Evolutionary conservation across 192 early-diverging fungal genomes (phyloP).

Genomic region (Coemansia sp.): DNA sequence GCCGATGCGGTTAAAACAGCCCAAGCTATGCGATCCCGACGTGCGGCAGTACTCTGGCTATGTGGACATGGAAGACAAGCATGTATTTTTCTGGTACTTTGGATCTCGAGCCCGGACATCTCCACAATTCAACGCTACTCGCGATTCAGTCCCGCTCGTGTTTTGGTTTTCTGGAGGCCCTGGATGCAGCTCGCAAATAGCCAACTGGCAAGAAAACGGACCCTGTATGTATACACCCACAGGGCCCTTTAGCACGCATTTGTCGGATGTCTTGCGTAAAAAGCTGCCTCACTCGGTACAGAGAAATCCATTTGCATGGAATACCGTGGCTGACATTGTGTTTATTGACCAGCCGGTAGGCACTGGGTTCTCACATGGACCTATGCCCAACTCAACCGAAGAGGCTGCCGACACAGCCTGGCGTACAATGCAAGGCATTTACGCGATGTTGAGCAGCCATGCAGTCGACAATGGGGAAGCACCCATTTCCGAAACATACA

Average conservation of each 20-base stretch:
- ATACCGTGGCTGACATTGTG: slow-evolving; percentile 63
- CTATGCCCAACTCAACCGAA: slow-evolving; percentile 51
- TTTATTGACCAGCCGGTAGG: slow-evolving; percentile 60
- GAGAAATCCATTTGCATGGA: slow-evolving; percentile 64
- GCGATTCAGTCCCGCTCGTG: slow-evolving; percentile 60
- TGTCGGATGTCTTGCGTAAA: slow-evolving; percentile 47
- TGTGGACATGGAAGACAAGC: slow-evolving; percentile 59
- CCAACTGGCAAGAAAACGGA: slow-evolving; percentile 75
- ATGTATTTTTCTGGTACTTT: slow-evolving; percentile 73
- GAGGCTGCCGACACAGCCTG: slow-evolving; percentile 46
- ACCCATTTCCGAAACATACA: slow-evolving; percentile 4
- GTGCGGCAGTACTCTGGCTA: slow-evolving; percentile 87
- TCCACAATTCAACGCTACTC: slow-evolving; percentile 25
- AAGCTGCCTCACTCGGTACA: slow-evolving; percentile 37
- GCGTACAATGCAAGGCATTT: slow-evolving; percentile 53
- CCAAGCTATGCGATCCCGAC: slow-evolving; percentile 77
- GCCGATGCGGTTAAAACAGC: slow-evolving; percentile 63
- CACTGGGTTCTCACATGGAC: slow-evolving; percentile 70
- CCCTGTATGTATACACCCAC: slow-evolving; percentile 57
- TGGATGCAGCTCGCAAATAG: slow-evolving; percentile 72
- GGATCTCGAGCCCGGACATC: slow-evolving; percentile 54
- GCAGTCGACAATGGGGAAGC: neutral
- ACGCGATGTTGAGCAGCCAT: slow-evolving; percentile 14
- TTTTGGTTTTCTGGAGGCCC: slow-evolving; percentile 78
- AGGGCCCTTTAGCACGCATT: neutral